Evolutionary conservation across 441 rosid species (phyloP).

Genomic region (Macaranga tanarius): DNA sequence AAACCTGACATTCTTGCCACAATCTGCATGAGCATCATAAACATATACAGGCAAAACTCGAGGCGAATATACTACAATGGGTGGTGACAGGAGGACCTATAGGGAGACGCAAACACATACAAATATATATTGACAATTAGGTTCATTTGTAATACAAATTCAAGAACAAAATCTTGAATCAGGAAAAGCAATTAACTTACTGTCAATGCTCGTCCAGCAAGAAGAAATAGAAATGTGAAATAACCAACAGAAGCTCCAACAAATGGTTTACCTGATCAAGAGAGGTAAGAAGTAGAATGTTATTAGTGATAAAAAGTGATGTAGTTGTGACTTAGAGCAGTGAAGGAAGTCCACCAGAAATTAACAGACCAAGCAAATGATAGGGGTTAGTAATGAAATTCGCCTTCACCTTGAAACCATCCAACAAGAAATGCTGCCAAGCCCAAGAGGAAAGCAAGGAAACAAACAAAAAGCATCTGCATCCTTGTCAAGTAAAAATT

Average conservation of each 20-base stretch:
- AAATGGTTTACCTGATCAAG: conserved; percentile 79
- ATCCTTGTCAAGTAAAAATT: conserved; percentile 96
- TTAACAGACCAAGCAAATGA: conserved; percentile 16
- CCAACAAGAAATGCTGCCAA: conserved; percentile 99
- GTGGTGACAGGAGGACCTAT: conserved; percentile 99
- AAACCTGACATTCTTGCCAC: conserved; percentile 99
- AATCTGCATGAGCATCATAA: conserved; percentile 99
- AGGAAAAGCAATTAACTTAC: conserved; percentile 49
- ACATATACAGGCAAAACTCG: conserved; percentile 98
- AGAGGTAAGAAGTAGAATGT: conserved; percentile 14
- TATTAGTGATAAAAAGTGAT: conserved; percentile 12
- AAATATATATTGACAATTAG: conserved; percentile 12
- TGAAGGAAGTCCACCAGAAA: background rate
- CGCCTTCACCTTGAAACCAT: conserved; percentile 73
- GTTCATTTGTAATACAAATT: conserved; percentile 1
- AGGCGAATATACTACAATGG: conserved; percentile 99
- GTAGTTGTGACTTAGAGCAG: conserved; percentile 6
- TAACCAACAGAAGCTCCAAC: conserved; percentile 99
- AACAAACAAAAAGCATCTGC: conserved; percentile 89
- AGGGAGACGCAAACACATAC: conserved; percentile 24
- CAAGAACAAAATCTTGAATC: conserved; percentile 20
- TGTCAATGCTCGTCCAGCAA: conserved; percentile 98
- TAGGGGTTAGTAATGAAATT: conserved; percentile 15
- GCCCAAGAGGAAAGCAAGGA: conserved; percentile 95
- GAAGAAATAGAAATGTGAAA: conserved; percentile 88